Evolutionary conservation across 768 basidiomycete species (phyloP).

Genomic region (Antrodiella citrinella): DNA sequence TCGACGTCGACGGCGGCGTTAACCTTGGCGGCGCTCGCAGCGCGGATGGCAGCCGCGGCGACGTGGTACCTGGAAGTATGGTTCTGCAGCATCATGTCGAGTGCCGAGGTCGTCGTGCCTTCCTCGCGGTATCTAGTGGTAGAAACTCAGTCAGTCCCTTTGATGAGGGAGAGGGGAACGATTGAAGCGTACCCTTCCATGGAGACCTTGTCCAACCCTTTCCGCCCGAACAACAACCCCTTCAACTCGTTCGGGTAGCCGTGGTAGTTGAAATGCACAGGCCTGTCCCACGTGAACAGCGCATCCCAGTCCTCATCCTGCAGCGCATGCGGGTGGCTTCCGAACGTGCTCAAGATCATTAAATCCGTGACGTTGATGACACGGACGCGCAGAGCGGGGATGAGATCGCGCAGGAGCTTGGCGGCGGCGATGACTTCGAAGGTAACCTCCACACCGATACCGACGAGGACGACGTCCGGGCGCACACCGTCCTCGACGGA

Average conservation of each 20-base stretch:
- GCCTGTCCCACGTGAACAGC: constrained; percentile 54
- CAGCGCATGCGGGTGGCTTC: constrained; percentile 72
- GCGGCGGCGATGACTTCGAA: constrained; percentile 87
- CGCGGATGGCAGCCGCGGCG: constrained; percentile 51
- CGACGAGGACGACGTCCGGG: constrained; percentile 78
- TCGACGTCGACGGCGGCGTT: constrained; percentile 49
- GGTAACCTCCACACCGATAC: constrained; percentile 82
- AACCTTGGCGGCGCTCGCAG: constrained; percentile 38
- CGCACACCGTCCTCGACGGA: constrained; percentile 63
- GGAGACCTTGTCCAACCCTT: constrained; percentile 37
- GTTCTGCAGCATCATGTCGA: constrained; percentile 78
- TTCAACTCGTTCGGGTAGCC: constrained; percentile 65
- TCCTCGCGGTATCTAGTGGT: constrained; percentile 70
- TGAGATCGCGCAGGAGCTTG: constrained; percentile 60
- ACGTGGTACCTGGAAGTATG: constrained; percentile 60
- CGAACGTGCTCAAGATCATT: constrained; percentile 68
- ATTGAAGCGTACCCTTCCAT: too few relatives aligned
- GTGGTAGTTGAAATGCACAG: constrained; percentile 79
- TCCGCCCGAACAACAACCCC: constrained; percentile 51
- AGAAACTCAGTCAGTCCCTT: constrained; percentile 1
- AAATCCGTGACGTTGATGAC: constrained; percentile 89
- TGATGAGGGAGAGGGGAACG: constrained; percentile 18
- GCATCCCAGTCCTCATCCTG: constrained; percentile 50
- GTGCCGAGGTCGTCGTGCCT: constrained; percentile 79
- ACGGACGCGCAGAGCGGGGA: constrained; percentile 69